Conservation (phyloP, 768 basidiomycete genomes). For the Pulveroboletus ravenelii region DNA sequence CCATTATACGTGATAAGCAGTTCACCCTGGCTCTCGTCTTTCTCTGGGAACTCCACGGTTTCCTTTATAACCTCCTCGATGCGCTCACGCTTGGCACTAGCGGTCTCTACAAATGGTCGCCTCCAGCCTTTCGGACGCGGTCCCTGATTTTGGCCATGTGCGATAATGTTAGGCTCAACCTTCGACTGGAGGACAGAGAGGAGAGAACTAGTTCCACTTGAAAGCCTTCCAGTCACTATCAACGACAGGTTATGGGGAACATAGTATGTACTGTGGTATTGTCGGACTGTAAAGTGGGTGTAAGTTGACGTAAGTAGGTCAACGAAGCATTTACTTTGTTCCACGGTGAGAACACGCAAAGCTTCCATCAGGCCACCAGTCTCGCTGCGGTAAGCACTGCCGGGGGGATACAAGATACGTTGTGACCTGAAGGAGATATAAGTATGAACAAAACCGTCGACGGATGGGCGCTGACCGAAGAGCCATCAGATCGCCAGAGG, state of each 20-base stretch:
- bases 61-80: conserved; percentile 53
- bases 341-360: conserved; percentile 74
- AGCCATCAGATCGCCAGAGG: conserved; percentile 85
- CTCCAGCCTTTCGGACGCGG: conserved; percentile 79
- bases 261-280: conserved; percentile 87
- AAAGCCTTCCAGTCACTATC: conserved; percentile 83
- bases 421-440: conserved; percentile 51
- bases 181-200: conserved; percentile 76
- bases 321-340: conserved; percentile 63
- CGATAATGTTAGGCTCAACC: conserved; percentile 77
- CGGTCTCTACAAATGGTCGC: conserved; percentile 88
- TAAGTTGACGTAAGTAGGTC: conserved; percentile 13
- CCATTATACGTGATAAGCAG: conserved; percentile 74
- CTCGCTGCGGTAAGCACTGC: conserved; percentile 91
- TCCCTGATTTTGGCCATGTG: conserved; percentile 69
- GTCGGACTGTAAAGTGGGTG: conserved; percentile 55
- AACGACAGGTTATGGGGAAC: conserved; percentile 91
- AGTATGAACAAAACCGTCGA: conserved; percentile 1
- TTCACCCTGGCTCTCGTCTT: conserved; percentile 94
- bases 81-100: conserved; percentile 57
- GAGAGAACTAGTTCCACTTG: conserved; percentile 68
- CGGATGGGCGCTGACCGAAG: conserved; percentile 50
- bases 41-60: conserved; percentile 89
- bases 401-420: conserved; percentile 70
- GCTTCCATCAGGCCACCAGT: conserved; percentile 96